A percentile compares a stretch with the other conserved stretches of the same genome.
These are phyloP conservation scores for Thoreauomyces humboldtii DNA, from an alignment of 192 early-diverging fungal species.

Conservation along the genomic window DNA sequence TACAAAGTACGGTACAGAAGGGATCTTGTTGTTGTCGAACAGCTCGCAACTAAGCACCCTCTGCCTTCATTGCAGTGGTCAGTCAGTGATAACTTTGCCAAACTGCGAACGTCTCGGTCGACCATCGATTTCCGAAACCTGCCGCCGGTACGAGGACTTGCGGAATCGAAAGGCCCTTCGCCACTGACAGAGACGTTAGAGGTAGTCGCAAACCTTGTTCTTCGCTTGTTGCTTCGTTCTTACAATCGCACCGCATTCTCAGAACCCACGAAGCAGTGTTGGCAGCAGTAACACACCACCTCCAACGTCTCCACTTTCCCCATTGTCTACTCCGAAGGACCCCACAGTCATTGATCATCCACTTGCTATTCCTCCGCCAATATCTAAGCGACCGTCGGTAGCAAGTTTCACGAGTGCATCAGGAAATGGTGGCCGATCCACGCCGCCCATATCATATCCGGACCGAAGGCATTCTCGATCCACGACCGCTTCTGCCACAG, in stretches of 20 bases:
- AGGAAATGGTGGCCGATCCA: background rate
- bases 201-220: no score
- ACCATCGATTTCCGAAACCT: conserved; percentile 10
- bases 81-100: conserved; percentile 16
- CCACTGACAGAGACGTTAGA: no score
- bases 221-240: no score
- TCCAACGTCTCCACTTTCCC: no score
- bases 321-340: no score
- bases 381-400: background rate
- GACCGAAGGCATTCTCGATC: background rate
- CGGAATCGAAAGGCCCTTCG: no score
- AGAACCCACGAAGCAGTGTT: no score
- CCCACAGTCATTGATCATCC: no score
- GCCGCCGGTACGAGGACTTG: background rate
- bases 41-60: no score
- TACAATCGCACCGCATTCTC: no score
- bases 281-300: no score
- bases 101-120: conserved; percentile 5
- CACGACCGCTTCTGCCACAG: background rate
- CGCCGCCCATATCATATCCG: background rate
- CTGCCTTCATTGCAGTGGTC: conserved; percentile 18
- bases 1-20: background rate
- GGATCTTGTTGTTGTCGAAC: background rate
- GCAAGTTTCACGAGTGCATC: background rate
- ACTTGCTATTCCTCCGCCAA: no score